These are phyloP conservation scores for Obelidium mucronatum DNA, from an alignment of 192 early-diverging fungal genomes.

Conservation along the genomic window DNA sequence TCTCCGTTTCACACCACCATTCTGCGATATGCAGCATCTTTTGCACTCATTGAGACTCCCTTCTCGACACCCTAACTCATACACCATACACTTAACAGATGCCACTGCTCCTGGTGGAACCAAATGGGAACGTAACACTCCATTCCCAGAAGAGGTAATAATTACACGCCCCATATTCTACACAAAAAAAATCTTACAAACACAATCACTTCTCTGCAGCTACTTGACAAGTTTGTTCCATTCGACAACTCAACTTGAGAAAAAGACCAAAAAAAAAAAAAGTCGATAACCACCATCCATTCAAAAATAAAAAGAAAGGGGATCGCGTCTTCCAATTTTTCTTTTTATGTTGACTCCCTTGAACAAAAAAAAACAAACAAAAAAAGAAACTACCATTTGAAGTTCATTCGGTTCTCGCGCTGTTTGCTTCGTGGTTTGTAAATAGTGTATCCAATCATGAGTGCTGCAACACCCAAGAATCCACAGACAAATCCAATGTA, in stretches of 20 bases:
- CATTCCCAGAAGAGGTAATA: constrained; percentile 68
- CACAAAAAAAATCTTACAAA: no score
- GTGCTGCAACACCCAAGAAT: constrained; percentile 49
- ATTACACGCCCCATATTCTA: background rate
- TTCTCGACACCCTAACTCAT: background rate
- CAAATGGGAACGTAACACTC: constrained; percentile 86
- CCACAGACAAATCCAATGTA: constrained; percentile 59
- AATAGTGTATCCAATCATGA: constrained; percentile 51
- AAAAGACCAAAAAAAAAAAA: no score
- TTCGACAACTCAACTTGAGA: constrained; percentile 26
- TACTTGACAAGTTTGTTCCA: constrained; percentile 28
- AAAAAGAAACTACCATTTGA: constrained; percentile 23
- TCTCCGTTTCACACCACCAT: no score
- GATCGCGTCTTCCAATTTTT: background rate
- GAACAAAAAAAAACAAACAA: background rate
- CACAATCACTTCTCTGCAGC: background rate
- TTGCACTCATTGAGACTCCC: no score
- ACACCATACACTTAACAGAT: constrained; percentile 57
- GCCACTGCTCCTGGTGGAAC: constrained; percentile 74
- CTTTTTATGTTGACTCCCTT: background rate
- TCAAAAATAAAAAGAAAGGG: background rate
- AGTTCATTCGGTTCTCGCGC: constrained; percentile 44
- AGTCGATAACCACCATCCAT: background rate
- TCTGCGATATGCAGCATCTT: no score
- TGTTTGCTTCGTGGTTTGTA: constrained; percentile 60